Base-by-base conservation (phyloP, 1,139 yeast genomes). In the Diutina rugosa region DNA sequence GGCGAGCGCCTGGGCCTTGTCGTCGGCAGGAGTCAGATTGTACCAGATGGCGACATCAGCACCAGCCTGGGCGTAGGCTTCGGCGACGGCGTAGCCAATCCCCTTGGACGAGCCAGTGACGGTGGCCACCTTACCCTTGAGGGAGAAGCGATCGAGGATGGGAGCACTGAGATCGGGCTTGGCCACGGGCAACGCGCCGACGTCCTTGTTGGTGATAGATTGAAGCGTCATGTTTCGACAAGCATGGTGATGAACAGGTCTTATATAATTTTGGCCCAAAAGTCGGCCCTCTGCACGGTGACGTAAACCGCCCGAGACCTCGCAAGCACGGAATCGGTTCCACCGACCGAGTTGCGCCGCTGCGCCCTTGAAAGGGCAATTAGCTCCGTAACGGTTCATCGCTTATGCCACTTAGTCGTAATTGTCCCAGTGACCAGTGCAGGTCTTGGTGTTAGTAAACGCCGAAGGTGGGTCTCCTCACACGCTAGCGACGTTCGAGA, bases 31-130 rank as follows among this genome's bases (percentile, higher is more conserved):
- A 86, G 6, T n/a, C 44, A 32, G 44, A 68, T 81, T 80, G 75
- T 84, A 86, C 96, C 96, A 88, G 51, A 64, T 90, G 78, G 60
- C 93, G 53, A 90, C 86, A 62, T 87, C 90, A 10, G 96, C 96
- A 56, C 96, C 97, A 4, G 95, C 95, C 72, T 88, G 95, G 56
- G 95, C 91, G 65, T 76, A 88, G 0, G 91, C 95, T 66, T 84
- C 87, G 52, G 96, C 96, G 32, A 88, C 89, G 6, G 88, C 90
- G 61, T 72, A 78, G 12, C 97, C 97, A 63, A 90, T 90, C 35
- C 97, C 97, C 47, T 86, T 79, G 16, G 95, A 85, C 4, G 95
- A 85, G 44, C 97, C 97, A 21, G 96, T 87, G 59, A 90, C 82
- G n/a, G 90, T 81, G 57, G 95, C 95, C 21, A 87, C 89, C 69